Evolutionary conservation across 305 asterid genomes (phyloP).

Genomic region (Euphrasia arctica): DNA sequence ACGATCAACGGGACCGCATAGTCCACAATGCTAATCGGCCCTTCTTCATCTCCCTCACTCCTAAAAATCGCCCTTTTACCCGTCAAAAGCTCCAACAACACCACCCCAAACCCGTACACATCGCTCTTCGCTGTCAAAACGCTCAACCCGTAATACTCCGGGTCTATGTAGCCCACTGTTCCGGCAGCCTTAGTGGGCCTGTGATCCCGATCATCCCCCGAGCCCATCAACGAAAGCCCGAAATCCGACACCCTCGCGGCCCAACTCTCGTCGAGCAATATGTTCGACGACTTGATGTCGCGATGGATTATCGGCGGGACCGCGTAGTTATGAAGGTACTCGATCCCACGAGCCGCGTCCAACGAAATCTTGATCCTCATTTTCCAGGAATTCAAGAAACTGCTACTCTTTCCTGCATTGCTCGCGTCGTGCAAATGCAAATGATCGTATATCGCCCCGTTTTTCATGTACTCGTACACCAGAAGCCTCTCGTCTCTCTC

Average conservation of each 20-base stretch:
- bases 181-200: constrained; percentile 73
- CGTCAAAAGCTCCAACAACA: constrained; percentile 70
- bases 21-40: constrained; percentile 62
- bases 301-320: constrained; percentile 89
- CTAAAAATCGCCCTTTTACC: constrained; percentile 79
- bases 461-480: constrained; percentile 86
- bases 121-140: constrained; percentile 85
- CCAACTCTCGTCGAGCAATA: constrained; percentile 70
- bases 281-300: constrained; percentile 83
- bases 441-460: constrained; percentile 82
- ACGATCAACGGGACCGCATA: constrained; percentile 62
- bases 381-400: constrained; percentile 70
- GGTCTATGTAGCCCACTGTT: constrained; percentile 86
- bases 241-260: constrained; percentile 78
- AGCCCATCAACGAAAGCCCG: constrained; percentile 67
- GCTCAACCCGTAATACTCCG: constrained; percentile 72
- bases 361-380: constrained; percentile 72
- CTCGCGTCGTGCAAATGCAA: constrained; percentile 41
- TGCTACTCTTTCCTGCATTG: constrained; percentile 55
- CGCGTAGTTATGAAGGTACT: constrained; percentile 78
- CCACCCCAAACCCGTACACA: constrained; percentile 86
- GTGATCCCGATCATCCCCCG: constrained; percentile 42
- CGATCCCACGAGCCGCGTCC: constrained; percentile 87
- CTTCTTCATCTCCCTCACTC: constrained; percentile 37
- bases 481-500: constrained; percentile 76